These are phyloP conservation scores for Ogataea wickerhamii DNA, from an alignment of 805 yeast genomes.

Conservation along the genomic window DNA sequence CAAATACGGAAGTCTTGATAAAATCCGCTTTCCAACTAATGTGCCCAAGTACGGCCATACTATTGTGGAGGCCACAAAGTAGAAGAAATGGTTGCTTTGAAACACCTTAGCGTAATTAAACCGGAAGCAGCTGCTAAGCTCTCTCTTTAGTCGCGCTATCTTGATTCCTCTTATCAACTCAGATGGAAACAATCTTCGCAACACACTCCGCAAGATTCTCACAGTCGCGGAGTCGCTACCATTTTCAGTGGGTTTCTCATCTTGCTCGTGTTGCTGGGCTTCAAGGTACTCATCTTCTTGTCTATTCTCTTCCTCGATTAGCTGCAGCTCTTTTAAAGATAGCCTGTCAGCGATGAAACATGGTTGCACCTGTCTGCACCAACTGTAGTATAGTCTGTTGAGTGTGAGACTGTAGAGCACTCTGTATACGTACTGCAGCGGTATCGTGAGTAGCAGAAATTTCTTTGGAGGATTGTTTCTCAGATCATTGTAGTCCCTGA, in stretches of 20 bases:
- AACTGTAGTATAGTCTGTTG: conserved; percentile 35
- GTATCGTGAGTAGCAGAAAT: conserved; percentile 14
- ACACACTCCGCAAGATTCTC: conserved; percentile 3
- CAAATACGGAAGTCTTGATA: conserved; percentile 23
- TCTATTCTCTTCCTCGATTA: conserved; percentile 31
- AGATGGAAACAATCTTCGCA: conserved; percentile 7
- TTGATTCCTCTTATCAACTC: conserved; percentile 15
- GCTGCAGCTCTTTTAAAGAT: conserved; percentile 29
- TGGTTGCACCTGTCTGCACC: conserved; percentile 33
- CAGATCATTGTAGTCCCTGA: conserved; percentile 14
- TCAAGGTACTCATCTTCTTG: conserved; percentile 21
- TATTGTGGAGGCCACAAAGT: conserved; percentile 26
- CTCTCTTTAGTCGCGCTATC: conserved; percentile 25
- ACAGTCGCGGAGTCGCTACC: not conserved
- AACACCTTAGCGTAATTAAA: conserved; percentile 31
- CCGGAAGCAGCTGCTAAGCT: conserved; percentile 23
- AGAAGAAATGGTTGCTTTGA: conserved; percentile 14
- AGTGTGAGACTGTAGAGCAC: conserved; percentile 23
- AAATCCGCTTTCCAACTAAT: conserved; percentile 18
- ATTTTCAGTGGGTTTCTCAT: conserved; percentile 1
- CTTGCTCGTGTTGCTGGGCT: conserved; percentile 4
- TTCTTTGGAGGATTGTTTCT: conserved; percentile 13
- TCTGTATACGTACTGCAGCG: conserved; percentile 19
- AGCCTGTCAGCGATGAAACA: conserved; percentile 34
- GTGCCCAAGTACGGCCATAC: conserved; percentile 35